These are phyloP conservation scores for Orobanche coerulescens DNA, from an alignment of 257 asterid genomes.

Conservation along the genomic window DNA sequence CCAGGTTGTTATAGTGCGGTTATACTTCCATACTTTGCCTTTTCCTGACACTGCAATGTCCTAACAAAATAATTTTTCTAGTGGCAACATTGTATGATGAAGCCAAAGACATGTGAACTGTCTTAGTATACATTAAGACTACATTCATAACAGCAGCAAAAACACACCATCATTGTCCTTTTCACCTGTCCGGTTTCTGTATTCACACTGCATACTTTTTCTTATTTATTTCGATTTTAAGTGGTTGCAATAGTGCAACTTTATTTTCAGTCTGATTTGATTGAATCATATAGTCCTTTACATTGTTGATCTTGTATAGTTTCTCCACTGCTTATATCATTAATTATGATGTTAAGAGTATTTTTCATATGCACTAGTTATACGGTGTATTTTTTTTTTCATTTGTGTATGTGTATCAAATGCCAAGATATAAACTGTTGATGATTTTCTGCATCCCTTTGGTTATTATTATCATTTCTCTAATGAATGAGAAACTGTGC, in stretches of 20 bases:
- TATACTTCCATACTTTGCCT: background rate
- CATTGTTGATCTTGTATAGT: too few species aligned
- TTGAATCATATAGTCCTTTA: too few species aligned
- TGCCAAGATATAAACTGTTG: background rate
- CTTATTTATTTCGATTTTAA: background rate
- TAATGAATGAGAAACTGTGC: constrained; percentile 26
- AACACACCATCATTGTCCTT: constrained; percentile 2
- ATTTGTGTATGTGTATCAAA: background rate
- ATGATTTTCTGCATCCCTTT: background rate
- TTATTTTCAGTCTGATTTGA: background rate
- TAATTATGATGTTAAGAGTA: background rate
- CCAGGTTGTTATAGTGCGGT: background rate
- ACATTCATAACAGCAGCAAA: background rate
- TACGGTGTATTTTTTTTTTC: background rate
- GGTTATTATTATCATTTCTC: background rate
- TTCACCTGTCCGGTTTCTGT: constrained; percentile 1
- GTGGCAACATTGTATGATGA: background rate
- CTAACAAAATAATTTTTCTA: background rate
- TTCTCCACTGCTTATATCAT: background rate
- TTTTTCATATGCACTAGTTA: background rate
- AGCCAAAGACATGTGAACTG: constrained; percentile 2
- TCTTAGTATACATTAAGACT: constrained; percentile 14
- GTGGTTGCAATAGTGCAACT: constrained; percentile 10
- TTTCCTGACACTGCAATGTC: background rate
- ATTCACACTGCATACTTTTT: background rate